Conservation (phyloP, 352 stramenopile genomes). For the Phytophthora sp. region DNA sequence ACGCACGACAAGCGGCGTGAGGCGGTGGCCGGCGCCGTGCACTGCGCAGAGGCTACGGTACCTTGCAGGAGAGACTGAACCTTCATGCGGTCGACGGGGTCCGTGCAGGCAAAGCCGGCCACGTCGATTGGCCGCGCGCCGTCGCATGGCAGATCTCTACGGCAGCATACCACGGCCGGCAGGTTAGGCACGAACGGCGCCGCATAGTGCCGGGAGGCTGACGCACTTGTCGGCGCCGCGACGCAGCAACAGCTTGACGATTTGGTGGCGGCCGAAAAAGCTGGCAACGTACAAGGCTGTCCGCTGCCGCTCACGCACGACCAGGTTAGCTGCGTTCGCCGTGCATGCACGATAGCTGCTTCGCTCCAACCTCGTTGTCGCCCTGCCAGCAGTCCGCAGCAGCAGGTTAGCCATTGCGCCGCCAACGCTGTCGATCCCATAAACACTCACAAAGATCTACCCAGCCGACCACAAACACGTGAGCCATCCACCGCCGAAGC, state of each 20-base stretch:
- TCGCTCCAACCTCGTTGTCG: slow-evolving; percentile 20
- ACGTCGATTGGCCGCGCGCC: slow-evolving; percentile 51
- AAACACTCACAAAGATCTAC: slow-evolving; percentile 33
- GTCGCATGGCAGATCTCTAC: slow-evolving; percentile 58
- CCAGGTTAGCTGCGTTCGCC: background rate
- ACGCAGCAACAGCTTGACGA: slow-evolving; percentile 53
- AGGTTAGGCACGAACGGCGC: background rate
- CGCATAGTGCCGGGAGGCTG: background rate
- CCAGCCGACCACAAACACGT: slow-evolving; percentile 2
- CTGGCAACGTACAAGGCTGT: slow-evolving; percentile 73
- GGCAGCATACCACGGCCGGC: background rate
- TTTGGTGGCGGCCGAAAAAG: slow-evolving; percentile 61
- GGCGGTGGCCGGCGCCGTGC: too few species aligned
- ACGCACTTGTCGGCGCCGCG: slow-evolving; percentile 71
- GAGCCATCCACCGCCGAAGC: slow-evolving; percentile 3
- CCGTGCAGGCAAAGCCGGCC: slow-evolving; percentile 42
- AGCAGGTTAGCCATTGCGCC: background rate
- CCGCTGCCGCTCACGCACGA: slow-evolving; percentile 29
- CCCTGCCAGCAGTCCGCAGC: slow-evolving; percentile 13
- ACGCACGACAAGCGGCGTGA: background rate
- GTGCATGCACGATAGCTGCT: background rate
- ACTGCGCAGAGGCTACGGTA: too few species aligned
- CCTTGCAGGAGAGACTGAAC: slow-evolving; percentile 61
- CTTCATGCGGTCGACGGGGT: slow-evolving; percentile 72
- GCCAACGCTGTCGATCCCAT: too few species aligned